phyloP scores from a whole-genome alignment of 2,329 filamentous ascomycete species.

The Pezizomycotina sp. region DNA sequence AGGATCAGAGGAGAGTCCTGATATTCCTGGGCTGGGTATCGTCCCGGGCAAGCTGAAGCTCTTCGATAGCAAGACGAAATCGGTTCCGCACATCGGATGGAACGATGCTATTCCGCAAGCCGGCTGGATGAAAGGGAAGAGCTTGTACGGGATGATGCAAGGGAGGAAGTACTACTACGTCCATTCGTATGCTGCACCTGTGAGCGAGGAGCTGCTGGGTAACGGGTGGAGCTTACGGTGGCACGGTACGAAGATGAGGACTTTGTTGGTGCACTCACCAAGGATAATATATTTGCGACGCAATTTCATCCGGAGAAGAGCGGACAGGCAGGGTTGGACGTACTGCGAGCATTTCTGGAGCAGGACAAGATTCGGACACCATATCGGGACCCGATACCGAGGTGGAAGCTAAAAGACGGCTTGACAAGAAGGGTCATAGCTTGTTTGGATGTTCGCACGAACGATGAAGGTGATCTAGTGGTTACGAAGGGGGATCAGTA shows the following conservation, averaged over 20 bases:
- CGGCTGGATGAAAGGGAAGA: constrained; percentile 29
- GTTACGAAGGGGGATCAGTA: constrained; percentile 99
- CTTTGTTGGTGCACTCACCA: constrained; percentile 80
- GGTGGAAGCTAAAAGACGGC: constrained; percentile 32
- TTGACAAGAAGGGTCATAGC: constrained; percentile 89
- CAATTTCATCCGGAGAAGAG: constrained; percentile 99
- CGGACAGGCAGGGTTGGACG: constrained; percentile 68
- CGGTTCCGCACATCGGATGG: constrained; percentile 98
- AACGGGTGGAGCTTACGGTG: constrained; percentile 85
- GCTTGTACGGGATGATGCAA: constrained; percentile 62
- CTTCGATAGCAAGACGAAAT: constrained; percentile 63
- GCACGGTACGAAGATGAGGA: constrained; percentile 73
- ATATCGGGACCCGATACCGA: constrained; percentile 14
- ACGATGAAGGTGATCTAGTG: constrained; percentile 85
- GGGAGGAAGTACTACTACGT: constrained; percentile 97
- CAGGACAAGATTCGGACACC: constrained; percentile 33
- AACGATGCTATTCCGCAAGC: constrained; percentile 50
- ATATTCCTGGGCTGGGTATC: constrained; percentile 56
- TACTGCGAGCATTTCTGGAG: constrained; percentile 73
- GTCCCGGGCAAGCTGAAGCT: constrained; percentile 54
- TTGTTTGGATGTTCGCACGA: constrained; percentile 85
- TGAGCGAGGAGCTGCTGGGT: constrained; percentile 46
- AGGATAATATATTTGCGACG: constrained; percentile 71
- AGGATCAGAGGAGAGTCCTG: constrained; percentile 61
- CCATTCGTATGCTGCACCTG: constrained; percentile 73